Base-by-base conservation (phyloP, 2,329 filamentous ascomycete species). In the Tolypocladium nubicola region DNA sequence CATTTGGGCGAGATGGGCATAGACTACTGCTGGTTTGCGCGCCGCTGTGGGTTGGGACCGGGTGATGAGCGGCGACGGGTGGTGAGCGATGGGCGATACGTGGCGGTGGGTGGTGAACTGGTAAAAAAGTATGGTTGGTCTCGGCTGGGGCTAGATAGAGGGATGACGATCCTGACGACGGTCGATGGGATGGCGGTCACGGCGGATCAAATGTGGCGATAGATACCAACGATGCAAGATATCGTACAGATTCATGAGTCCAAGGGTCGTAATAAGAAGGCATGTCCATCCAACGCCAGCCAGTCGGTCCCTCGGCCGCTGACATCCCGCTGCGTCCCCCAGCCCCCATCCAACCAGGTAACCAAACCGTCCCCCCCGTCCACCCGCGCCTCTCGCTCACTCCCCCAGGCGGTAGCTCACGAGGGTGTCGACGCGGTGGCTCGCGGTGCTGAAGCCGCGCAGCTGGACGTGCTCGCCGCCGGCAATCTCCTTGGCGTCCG, bases 401-500 rank as follows among this genome's bases (percentile, higher is more conserved):
- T 73, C 67, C 73, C 59, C 82, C 74, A 87, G 70, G 67, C 90
- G 84, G 73, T 99, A 99, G 76, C 91, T 97, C 57, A 99, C 94
- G 62, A 97, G 75, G 0, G 94, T 99, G 69, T 97, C 94, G 33
- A 99, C 93, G 30, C 89, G 84, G 72, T 99, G 94, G 66, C 87
- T 96, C 63, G 87, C 91, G 19, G 94, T 99, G 73, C 92, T 97
- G 76, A 97, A 99, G 63, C 93, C 96, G 60, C 94, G 83, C 68
- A 99, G 76, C 75, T 97, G 92, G 37, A 99, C 94, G 69, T 94
- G 91, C 78, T 99, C 94, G 47, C 90, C 93, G 66, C 94, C 89
- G 69, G 86, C 79, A 62, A 99, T 97, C 78, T 99, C 94, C 76
- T 96, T 97, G 56, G 93, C 92, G 72, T 97, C 94, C 64, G 90